Conservation (phyloP, 305 asterid genomes). For the Solanum aculeatissimum region DNA sequence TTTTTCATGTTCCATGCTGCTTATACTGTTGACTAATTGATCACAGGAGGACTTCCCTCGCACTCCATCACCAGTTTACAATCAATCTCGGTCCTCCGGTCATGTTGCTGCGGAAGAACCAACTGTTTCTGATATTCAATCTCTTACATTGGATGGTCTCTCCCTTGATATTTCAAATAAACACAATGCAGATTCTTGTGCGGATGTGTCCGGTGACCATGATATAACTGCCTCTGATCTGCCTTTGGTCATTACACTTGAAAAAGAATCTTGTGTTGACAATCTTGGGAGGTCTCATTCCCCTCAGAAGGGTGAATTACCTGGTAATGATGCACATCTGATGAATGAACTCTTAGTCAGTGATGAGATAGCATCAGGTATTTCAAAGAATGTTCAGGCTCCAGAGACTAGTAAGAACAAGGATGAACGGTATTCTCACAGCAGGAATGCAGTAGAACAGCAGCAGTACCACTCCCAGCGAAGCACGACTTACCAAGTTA, state of each 20-base stretch:
- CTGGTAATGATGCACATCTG: slow-evolving; percentile 20
- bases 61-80: slow-evolving; percentile 66
- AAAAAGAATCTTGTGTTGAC: slow-evolving; percentile 16
- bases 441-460: slow-evolving; percentile 24
- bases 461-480: slow-evolving; percentile 29
- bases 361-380: slow-evolving; percentile 21
- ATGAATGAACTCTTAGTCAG: slow-evolving; percentile 18
- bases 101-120: slow-evolving; percentile 44
- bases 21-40: slow-evolving; percentile 3
- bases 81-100: slow-evolving; percentile 40
- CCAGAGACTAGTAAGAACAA: slow-evolving; percentile 22
- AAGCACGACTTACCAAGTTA: slow-evolving; percentile 25
- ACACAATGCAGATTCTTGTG: slow-evolving; percentile 17
- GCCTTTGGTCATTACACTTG: slow-evolving; percentile 14
- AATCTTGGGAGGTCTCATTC: slow-evolving; percentile 22
- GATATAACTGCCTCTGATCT: slow-evolving; percentile 19
- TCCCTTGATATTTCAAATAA: slow-evolving; percentile 32
- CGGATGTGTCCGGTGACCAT: slow-evolving; percentile 18
- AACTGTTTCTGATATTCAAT: slow-evolving; percentile 27
- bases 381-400: slow-evolving; percentile 14
- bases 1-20: background rate
- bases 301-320: slow-evolving; percentile 20
- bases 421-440: slow-evolving; percentile 23
- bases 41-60: slow-evolving; percentile 70
- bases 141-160: slow-evolving; percentile 41